phyloP scores from a whole-genome alignment of 164 flowering plant species.

The Kalanchoe fedtschenkoi region DNA sequence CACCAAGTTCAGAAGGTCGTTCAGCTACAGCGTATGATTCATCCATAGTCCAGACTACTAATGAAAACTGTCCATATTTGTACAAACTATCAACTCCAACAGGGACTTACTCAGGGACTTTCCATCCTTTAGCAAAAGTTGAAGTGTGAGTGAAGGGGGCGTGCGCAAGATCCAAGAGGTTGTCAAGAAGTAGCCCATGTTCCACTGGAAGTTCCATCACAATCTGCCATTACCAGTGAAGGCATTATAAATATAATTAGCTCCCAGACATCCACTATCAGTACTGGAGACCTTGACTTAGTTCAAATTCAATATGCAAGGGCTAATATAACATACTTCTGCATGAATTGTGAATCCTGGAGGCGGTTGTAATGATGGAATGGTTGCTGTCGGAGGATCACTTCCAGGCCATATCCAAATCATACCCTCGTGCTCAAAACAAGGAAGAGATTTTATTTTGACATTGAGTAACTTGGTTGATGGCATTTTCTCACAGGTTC shows the following conservation, averaged over 20 bases:
- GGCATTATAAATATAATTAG: slow-evolving; percentile 1
- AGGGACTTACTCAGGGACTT: slow-evolving; percentile 87
- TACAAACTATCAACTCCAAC: background rate
- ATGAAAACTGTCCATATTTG: background rate
- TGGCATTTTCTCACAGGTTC: slow-evolving; percentile 98
- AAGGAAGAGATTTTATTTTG: slow-evolving; percentile 68
- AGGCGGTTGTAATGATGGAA: slow-evolving; percentile 86
- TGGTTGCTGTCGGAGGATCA: slow-evolving; percentile 64
- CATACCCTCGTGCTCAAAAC: slow-evolving; percentile 90
- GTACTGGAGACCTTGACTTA: background rate
- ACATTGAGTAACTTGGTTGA: slow-evolving; percentile 61
- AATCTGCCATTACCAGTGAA: slow-evolving; percentile 31
- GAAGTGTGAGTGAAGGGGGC: slow-evolving; percentile 99
- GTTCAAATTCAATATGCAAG: background rate
- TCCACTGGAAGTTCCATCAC: slow-evolving; percentile 96
- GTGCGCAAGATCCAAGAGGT: slow-evolving; percentile 95
- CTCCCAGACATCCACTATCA: background rate
- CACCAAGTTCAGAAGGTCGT: background rate
- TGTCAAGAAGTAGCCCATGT: slow-evolving; percentile 88
- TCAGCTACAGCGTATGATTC: slow-evolving; percentile 1
- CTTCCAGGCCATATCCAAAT: slow-evolving; percentile 97
- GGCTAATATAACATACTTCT: slow-evolving; percentile 38
- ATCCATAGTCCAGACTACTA: background rate
- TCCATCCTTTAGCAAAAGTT: slow-evolving; percentile 98
- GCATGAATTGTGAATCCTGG: slow-evolving; percentile 82